Evolutionary conservation across 495 filamentous ascomycete species (phyloP), one percentile per base, ranked within the genome.

Genomic region (Tuber melanosporum): DNA sequence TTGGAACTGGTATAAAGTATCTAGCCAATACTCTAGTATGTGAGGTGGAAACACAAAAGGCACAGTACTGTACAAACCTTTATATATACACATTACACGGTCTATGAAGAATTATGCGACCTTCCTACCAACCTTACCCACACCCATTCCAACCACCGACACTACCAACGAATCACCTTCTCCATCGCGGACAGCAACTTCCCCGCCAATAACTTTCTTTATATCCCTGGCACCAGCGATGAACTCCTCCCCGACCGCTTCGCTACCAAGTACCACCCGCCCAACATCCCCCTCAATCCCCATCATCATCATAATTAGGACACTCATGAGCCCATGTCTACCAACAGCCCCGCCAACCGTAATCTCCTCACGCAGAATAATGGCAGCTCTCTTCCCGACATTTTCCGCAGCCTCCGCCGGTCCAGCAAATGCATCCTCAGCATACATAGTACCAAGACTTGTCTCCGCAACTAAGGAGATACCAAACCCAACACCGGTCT

Each of bases 301-400:
- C 95, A 99, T 98, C 44, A 93, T 94, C 96, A 99, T 99, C 57
- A 98, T 86, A 42, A 89, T 93, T 39, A 98, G 83, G 84, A 96
- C 88, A 0, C 90, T 93, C 7, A 88, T 85, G 7, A 89, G 89
- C 2, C 92, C 92, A 1, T 89, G 88, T 42, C 86, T 87, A 39
- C 90, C 90, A 20, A 94, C 91, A 85, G 92, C 95, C 9, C 96
- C 96, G 9, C 95, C 94, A 82, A 92, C 88, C 66, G 87, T 89
- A 52, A 98, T 90, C 12, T 89, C 86, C 83, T 98, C 94, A 15
- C 98, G 86, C 74, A 99, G 85, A 85, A 97, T 95, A 83, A 91
- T 92, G 17, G 96, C 96, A 82, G 92, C 95, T 78, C 91, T 88
- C 84, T 89, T 91, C 36, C 95, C 95, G 44, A 98, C 89, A 82